Base-by-base conservation (phyloP, 352 stramenopile genomes). In the Globisporangium camurandrum region DNA sequence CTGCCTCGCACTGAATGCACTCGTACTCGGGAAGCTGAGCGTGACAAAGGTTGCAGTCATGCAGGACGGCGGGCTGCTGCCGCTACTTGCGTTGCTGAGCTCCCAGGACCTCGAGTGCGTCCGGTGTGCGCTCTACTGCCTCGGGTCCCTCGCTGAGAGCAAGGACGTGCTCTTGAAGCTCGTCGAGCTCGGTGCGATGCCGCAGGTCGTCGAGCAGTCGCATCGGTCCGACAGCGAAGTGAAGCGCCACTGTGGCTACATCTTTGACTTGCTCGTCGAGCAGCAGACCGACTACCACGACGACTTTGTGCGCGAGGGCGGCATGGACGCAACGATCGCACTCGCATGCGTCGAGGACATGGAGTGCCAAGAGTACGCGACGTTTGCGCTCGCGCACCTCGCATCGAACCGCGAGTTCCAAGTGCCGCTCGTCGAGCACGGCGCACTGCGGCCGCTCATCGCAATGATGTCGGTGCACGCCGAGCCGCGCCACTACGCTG, bases 361-460 rank as follows among this genome's bases (percentile, higher is more conserved):
- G 56, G 95, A 98, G 61, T 95, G 84, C 50, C 91, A 98, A 56
- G 92, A 98, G 74, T 98, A 98, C 58, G 91, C 93, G 10, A 93
- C 93, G 16, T 98, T 98, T 57, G 73, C 81, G n/a, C 73, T 98
- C 36, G 94, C 95, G 27, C 93, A 98, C 44, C 64, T 98, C 6
- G 82, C 92, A 0, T 97, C 82, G 39, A 98, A 98, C 62, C 83
- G 90, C 53, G 88, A 96, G 36, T 96, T 96, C 53, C 95, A 98
- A 53, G 81, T 97, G 49, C 73, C 72, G 42, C 64, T 99, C 4
- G 91, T 98, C 2, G 78, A 95, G 42, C 67, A 84, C 44, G 92
- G 93, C 5, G 95, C 80, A 16, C 71, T 99, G 42, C 77, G 84
- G 24, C 93, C 94, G n/a, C 63, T 98, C 4, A 95, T 98, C 38